Evolutionary conservation across 257 asterid species (phyloP).

Genomic region (Solanum sejunctum): DNA sequence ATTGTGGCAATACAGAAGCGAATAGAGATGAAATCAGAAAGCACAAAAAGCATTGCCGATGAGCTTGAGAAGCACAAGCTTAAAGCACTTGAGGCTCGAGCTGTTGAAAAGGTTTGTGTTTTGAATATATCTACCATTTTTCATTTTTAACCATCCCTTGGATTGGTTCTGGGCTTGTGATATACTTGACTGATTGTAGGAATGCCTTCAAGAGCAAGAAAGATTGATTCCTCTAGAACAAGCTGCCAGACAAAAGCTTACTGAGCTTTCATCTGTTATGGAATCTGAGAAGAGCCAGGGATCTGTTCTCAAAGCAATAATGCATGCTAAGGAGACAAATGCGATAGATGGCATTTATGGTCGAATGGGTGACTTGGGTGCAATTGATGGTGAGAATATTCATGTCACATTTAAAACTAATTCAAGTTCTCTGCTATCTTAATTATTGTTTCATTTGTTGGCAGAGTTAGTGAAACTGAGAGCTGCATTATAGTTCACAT

Average conservation of each 20-base stretch:
- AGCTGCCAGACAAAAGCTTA: conserved; percentile 77
- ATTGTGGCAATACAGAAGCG: conserved; percentile 40
- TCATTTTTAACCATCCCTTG: neutral
- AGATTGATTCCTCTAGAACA: conserved; percentile 62
- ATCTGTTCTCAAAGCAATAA: conserved; percentile 73
- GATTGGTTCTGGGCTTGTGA: neutral
- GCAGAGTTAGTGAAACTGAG: neutral
- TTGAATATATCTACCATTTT: neutral
- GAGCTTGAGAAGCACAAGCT: neutral
- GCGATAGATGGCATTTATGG: conserved; percentile 82
- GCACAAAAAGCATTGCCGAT: conserved; percentile 10
- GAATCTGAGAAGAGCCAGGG: conserved; percentile 93
- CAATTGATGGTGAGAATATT: conserved; percentile 66
- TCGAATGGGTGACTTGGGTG: conserved; percentile 95
- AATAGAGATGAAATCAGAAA: conserved; percentile 42
- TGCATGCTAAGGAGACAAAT: conserved; percentile 73
- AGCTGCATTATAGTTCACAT: neutral
- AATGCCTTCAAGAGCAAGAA: neutral
- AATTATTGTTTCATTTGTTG: neutral
- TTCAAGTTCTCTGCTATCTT: neutral
- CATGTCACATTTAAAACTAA: neutral
- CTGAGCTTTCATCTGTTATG: conserved; percentile 62
- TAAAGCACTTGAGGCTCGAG: neutral
- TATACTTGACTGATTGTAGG: neutral
- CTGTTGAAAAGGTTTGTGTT: neutral